Evolutionary conservation across 768 basidiomycete species (phyloP).

Genomic region (Lentinula boryana): DNA sequence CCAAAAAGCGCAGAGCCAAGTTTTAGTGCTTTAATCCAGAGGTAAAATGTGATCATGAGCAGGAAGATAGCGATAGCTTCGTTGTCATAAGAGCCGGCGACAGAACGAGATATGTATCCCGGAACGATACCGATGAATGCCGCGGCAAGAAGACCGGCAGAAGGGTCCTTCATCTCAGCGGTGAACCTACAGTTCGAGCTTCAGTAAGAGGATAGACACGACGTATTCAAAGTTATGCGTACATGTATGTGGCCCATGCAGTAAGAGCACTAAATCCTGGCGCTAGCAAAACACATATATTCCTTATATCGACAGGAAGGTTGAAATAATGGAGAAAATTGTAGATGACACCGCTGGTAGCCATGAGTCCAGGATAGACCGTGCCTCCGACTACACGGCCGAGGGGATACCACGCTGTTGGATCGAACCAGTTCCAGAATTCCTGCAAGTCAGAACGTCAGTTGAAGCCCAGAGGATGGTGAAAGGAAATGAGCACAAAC

Average conservation of each 20-base stretch:
- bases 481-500: constrained; percentile 38
- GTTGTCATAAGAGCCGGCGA: constrained; percentile 99
- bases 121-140: constrained; percentile 98
- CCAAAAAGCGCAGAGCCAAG: constrained; percentile 90
- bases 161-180: constrained; percentile 91
- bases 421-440: constrained; percentile 99
- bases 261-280: constrained; percentile 97
- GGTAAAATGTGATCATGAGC: constrained; percentile 98
- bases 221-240: constrained; percentile 18
- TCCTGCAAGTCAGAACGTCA: constrained; percentile 45
- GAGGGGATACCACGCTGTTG: constrained; percentile 98
- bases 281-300: constrained; percentile 93
- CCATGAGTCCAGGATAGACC: constrained; percentile 98
- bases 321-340: constrained; percentile 81
- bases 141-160: constrained; percentile 94
- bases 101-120: constrained; percentile 97
- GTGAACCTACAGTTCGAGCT: constrained; percentile 63
- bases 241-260: constrained; percentile 97
- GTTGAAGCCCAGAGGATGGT: neutral
- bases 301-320: constrained; percentile 95
- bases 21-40: constrained; percentile 96
- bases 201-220: neutral
- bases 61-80: constrained; percentile 99
- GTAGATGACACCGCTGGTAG: constrained; percentile 96
- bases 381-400: constrained; percentile 98